Conservation (phyloP, 768 basidiomycete species). For the Peribolospora kevripleyi region DNA sequence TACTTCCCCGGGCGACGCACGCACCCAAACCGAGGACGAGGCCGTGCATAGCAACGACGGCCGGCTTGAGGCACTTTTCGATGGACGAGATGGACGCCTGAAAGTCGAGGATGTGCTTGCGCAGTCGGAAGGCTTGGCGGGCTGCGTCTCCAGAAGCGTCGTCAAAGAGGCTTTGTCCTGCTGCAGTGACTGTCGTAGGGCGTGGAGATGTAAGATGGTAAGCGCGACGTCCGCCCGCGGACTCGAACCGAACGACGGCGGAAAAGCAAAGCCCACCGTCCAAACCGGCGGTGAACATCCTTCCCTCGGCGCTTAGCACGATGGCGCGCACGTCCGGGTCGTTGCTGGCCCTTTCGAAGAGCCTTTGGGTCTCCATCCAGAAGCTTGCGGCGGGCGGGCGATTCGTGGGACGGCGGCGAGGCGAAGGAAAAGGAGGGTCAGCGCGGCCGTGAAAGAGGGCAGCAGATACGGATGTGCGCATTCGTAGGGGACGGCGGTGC, state of each 20-base stretch:
- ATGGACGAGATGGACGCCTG: constrained; percentile 47
- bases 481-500: neutral
- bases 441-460: neutral
- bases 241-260: neutral
- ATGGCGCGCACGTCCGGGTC: constrained; percentile 41
- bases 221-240: neutral
- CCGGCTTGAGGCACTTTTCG: constrained; percentile 45
- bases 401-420: neutral
- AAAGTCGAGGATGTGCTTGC: constrained; percentile 26
- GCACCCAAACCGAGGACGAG: constrained; percentile 39
- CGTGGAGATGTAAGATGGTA: neutral
- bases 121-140: constrained; percentile 28
- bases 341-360: constrained; percentile 33
- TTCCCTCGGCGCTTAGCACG: constrained; percentile 42
- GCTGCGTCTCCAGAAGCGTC: constrained; percentile 25
- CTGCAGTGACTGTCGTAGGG: neutral
- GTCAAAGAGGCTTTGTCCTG: constrained; percentile 1
- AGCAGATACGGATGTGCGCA: neutral
- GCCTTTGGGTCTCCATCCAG: constrained; percentile 42
- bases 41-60: constrained; percentile 62
- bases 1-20: neutral
- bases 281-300: constrained; percentile 58
- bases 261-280: constrained; percentile 24
- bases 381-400: constrained; percentile 26
- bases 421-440: neutral